Base-by-base conservation (phyloP, 192 early-diverging fungal genomes). In the Backusella morwellensis region DNA sequence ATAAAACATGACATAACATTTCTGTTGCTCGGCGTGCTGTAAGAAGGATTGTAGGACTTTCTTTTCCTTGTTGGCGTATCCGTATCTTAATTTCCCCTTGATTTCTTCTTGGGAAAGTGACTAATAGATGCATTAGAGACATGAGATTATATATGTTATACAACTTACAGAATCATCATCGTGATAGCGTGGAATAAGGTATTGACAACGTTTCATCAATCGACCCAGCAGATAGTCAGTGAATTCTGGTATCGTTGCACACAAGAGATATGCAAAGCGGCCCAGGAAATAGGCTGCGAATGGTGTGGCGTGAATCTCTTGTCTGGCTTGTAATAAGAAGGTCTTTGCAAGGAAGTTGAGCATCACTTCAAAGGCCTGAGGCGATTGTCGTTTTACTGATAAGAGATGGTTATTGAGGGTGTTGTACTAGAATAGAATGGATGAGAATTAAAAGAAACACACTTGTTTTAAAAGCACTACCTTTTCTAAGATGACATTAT, bases 191-290 rank as follows among this genome's bases (percentile, higher is more conserved):
- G 95, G 95, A 11, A 91, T 85, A 7, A 93, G 75, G 73, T 91
- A 95, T 3, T 87, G 87, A 70, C 93, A 95, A 34, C 89, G 84
- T 72, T 92, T 94, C 40, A 85, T 75, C 17, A 96, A 68, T 15
- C 93, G 82, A 23, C 89, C 89, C 32, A 94, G 81, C 15, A 95
- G 67, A 14, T 92, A 85, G 2, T 85, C 83, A 8, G 88, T 71
- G 23, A 95, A 90, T 19, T 83, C 82, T 9, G 86, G 81, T 75
- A 93, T 89, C 12, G 82, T 79, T 0, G 80, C 79, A 67, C 83
- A 88, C 3, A 95, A 59, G 68, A 92, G 66, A 19, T 92, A 86
- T 26, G 84, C 82, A 2, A 94, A 82, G 59, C 89, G 80, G 6
- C 91, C 94, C 6, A 95, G 47, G 6, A 92, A 90, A 66, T 89